Evolutionary conservation across 75 land plant genomes (phyloP).

Genomic region (Cryptomeria japonica): DNA sequence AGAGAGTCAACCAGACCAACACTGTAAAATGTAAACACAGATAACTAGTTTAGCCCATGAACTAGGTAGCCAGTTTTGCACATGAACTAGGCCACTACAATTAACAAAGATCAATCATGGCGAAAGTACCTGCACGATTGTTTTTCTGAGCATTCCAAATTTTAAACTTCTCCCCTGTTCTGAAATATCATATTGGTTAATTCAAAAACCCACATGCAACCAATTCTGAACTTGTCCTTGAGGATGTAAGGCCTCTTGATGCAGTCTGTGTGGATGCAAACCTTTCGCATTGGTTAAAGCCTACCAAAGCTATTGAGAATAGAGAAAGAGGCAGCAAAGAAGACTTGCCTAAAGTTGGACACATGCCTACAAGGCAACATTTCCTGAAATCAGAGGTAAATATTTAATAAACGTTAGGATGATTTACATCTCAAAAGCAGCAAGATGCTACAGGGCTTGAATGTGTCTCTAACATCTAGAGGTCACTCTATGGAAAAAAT

Average conservation of each 20-base stretch:
- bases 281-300: slow-evolving; percentile 56
- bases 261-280: slow-evolving; percentile 36
- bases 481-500: too few relatives aligned
- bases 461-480: too few relatives aligned
- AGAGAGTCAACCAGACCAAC: too few relatives aligned
- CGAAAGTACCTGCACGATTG: too few relatives aligned
- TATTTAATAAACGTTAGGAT: not conserved
- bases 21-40: too few relatives aligned
- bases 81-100: too few relatives aligned
- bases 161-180: too few relatives aligned
- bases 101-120: too few relatives aligned
- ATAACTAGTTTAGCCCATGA: too few relatives aligned
- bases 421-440: not conserved
- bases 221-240: not conserved
- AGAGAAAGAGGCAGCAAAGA: not conserved
- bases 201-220: not conserved
- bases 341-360: not conserved
- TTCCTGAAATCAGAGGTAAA: not conserved
- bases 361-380: not conserved
- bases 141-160: too few relatives aligned
- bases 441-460: not conserved
- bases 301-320: slow-evolving; percentile 13
- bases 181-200: too few relatives aligned
- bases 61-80: too few relatives aligned
- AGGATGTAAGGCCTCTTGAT: not conserved